These are phyloP conservation scores for Exophiala phaeomuriformis DNA, from an alignment of 2,329 filamentous ascomycete species.

Conservation along the genomic window DNA sequence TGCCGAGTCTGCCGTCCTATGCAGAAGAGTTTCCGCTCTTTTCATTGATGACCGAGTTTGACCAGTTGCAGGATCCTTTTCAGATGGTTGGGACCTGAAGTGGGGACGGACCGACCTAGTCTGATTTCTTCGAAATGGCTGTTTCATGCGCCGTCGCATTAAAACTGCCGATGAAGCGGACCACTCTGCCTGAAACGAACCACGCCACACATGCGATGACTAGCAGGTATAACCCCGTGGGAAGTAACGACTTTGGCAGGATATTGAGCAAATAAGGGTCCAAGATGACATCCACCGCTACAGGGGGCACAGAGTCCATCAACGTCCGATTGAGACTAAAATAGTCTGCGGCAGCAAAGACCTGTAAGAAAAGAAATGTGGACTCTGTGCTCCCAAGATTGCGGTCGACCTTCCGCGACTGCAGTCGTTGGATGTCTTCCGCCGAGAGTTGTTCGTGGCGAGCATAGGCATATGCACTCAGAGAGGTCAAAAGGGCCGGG, in stretches of 20 bases:
- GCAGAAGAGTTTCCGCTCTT: conserved; percentile 27
- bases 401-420: conserved; percentile 5
- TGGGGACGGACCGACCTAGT: not conserved
- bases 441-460: conserved; percentile 35
- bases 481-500: conserved; percentile 56
- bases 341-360: conserved; percentile 75
- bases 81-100: conserved; percentile 13
- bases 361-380: conserved; percentile 61
- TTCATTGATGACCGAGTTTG: conserved; percentile 27
- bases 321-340: conserved; percentile 65
- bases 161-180: conserved; percentile 12
- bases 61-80: conserved; percentile 22
- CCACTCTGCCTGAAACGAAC: conserved; percentile 44
- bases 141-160: not conserved
- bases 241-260: conserved; percentile 68
- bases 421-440: conserved; percentile 15
- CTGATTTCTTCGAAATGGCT: conserved; percentile 4
- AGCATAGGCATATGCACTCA: conserved; percentile 55
- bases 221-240: conserved; percentile 62
- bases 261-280: conserved; percentile 78
- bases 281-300: conserved; percentile 72
- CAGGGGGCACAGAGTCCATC: conserved; percentile 67
- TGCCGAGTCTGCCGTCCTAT: conserved; percentile 24
- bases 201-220: conserved; percentile 51
- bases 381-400: conserved; percentile 1